Percentiles rank a stretch among this genome's conserved stretches.
phyloP scores from a whole-genome alignment of 1,139 yeast species.

The Hansenula anomala region DNA sequence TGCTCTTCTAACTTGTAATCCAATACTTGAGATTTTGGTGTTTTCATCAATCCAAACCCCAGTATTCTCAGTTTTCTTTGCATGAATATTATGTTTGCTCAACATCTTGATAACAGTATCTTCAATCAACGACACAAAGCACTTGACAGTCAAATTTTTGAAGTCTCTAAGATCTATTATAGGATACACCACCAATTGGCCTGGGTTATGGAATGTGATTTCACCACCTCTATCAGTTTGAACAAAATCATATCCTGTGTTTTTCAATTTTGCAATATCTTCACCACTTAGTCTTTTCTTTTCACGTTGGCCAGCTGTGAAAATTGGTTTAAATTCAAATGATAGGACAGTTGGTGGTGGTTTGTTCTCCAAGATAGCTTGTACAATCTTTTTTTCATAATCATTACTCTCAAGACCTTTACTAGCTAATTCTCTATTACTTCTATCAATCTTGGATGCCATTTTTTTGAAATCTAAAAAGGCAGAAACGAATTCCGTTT shows the following conservation, averaged over 20 bases:
- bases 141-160: constrained; percentile 56
- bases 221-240: constrained; percentile 95
- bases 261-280: constrained; percentile 26
- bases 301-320: constrained; percentile 86
- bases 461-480: constrained; percentile 59
- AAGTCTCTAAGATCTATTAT: constrained; percentile 69
- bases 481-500: constrained; percentile 55
- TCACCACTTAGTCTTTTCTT: constrained; percentile 39
- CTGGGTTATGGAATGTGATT: constrained; percentile 94
- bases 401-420: constrained; percentile 38
- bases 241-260: constrained; percentile 46
- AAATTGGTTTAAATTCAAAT: constrained; percentile 79
- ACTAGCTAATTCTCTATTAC: constrained; percentile 34
- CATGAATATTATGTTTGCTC: constrained; percentile 22
- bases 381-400: constrained; percentile 40
- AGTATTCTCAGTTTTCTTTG: constrained; percentile 57
- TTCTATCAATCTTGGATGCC: constrained; percentile 41
- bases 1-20: constrained; percentile 79
- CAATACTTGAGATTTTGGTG: constrained; percentile 82
- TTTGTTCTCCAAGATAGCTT: constrained; percentile 44
- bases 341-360: constrained; percentile 65
- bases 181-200: constrained; percentile 86
- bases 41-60: constrained; percentile 77
- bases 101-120: constrained; percentile 55
- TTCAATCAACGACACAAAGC: constrained; percentile 72